Conservation (phyloP, 2,329 filamentous ascomycete genomes). For the Escovopsis weberi region DNA sequence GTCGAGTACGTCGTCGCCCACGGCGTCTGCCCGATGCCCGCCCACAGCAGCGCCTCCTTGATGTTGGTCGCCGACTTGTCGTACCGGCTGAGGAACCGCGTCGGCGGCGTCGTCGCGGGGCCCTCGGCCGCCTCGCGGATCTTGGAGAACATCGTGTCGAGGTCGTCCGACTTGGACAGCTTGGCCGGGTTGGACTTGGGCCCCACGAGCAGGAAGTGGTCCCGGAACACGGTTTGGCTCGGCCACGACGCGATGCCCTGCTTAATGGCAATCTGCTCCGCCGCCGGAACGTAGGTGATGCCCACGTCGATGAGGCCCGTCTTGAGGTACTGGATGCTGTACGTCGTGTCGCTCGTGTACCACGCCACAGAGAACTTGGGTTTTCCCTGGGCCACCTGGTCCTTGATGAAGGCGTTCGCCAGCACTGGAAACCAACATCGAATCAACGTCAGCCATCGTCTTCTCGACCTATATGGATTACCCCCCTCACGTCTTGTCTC, state of each 20-base stretch:
- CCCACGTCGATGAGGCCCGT: slow-evolving; percentile 24
- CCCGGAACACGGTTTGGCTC: slow-evolving; percentile 27
- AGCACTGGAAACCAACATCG: slow-evolving; percentile 8
- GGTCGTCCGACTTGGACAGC: slow-evolving; percentile 15
- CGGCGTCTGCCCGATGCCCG: slow-evolving; percentile 29
- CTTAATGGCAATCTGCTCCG: slow-evolving; percentile 28
- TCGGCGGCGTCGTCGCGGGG: slow-evolving; percentile 15
- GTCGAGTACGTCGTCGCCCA: slow-evolving; percentile 29
- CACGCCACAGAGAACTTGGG: slow-evolving; percentile 27
- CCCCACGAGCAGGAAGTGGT: slow-evolving; percentile 31
- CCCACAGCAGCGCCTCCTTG: slow-evolving; percentile 30
- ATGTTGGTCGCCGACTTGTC: slow-evolving; percentile 36
- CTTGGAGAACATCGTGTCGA: slow-evolving; percentile 19
- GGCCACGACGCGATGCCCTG: slow-evolving; percentile 20
- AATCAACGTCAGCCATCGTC: not conserved
- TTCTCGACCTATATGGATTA: not conserved
- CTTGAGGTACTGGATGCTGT: slow-evolving; percentile 28
- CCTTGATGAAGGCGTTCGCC: slow-evolving; percentile 14
- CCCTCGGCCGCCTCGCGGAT: slow-evolving; percentile 21
- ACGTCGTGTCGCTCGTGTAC: slow-evolving; percentile 30
- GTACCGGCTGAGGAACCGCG: slow-evolving; percentile 29
- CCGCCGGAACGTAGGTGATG: slow-evolving; percentile 29
- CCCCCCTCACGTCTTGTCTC: too few relatives aligned
- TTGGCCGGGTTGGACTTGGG: slow-evolving; percentile 20
- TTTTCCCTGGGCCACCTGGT: slow-evolving; percentile 7